phyloP scores from a whole-genome alignment of 306 rosid species.

The Alnus rubra region DNA sequence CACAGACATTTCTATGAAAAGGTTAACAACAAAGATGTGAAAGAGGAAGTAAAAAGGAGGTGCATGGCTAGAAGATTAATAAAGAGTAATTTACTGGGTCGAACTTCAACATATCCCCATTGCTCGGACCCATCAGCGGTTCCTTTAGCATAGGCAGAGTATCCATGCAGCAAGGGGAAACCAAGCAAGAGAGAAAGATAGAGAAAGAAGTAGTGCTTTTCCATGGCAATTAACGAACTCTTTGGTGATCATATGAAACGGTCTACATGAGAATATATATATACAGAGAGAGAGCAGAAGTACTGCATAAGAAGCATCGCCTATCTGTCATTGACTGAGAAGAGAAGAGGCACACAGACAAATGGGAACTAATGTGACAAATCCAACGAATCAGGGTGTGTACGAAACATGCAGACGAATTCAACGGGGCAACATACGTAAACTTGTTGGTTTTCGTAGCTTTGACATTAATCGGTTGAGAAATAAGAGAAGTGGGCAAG shows the following conservation, averaged over 20 bases:
- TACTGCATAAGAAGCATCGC: too few relatives aligned
- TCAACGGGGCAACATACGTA: too few relatives aligned
- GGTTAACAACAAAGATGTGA: not conserved
- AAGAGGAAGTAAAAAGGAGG: too few relatives aligned
- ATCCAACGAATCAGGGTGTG: too few relatives aligned
- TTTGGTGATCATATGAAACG: not conserved
- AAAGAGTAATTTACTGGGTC: not conserved
- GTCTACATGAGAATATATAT: not conserved
- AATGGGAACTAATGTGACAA: too few relatives aligned
- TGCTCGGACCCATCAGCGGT: not conserved
- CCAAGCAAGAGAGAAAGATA: not conserved
- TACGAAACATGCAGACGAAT: too few relatives aligned
- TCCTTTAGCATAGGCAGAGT: not conserved
- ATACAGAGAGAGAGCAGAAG: not conserved
- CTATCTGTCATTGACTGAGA: too few relatives aligned
- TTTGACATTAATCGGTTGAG: not conserved
- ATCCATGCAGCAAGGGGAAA: not conserved
- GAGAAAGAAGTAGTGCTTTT: not conserved
- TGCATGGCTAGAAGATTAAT: too few relatives aligned
- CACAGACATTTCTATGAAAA: not conserved
- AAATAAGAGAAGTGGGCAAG: not conserved
- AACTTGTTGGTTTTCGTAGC: too few relatives aligned
- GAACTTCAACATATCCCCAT: slow-evolving; percentile 7
- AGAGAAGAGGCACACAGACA: too few relatives aligned
- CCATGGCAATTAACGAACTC: not conserved